These are phyloP conservation scores for Primulina tabacum DNA, from an alignment of 257 asterid genomes.

Conservation along the genomic window DNA sequence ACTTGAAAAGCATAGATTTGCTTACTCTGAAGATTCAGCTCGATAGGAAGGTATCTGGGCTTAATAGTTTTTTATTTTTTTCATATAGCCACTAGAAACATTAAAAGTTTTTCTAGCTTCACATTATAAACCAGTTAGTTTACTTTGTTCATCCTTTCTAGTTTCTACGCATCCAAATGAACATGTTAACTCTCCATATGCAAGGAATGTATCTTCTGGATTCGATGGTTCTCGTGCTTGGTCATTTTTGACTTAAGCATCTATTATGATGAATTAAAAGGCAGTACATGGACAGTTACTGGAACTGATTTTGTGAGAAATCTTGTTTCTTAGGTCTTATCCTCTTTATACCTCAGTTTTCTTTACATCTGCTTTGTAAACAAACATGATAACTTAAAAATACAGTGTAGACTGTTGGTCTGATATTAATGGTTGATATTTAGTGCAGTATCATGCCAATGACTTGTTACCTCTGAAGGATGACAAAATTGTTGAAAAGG, in stretches of 20 bases:
- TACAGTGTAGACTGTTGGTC: constrained; percentile 1
- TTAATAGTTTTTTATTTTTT: background rate
- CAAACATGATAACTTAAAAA: background rate
- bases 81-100: background rate
- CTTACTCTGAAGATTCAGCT: constrained; percentile 58
- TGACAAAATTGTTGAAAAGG: constrained; percentile 49
- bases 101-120: background rate
- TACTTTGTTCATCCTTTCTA: background rate
- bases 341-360: background rate
- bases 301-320: constrained; percentile 55
- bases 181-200: constrained; percentile 53
- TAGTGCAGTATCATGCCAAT: constrained; percentile 55
- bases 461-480: constrained; percentile 53
- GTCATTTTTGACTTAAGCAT: constrained; percentile 53
- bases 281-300: constrained; percentile 36
- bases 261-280: constrained; percentile 42
- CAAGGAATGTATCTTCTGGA: constrained; percentile 50
- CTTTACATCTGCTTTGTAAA: no score
- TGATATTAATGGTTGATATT: constrained; percentile 10
- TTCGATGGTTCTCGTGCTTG: constrained; percentile 43
- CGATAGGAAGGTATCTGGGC: constrained; percentile 43
- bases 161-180: background rate
- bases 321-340: background rate
- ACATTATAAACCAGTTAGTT: background rate
- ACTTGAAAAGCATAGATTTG: constrained; percentile 48